These are phyloP conservation scores for Hortiboletus campestris DNA, from an alignment of 768 basidiomycete species.

Conservation along the genomic window DNA sequence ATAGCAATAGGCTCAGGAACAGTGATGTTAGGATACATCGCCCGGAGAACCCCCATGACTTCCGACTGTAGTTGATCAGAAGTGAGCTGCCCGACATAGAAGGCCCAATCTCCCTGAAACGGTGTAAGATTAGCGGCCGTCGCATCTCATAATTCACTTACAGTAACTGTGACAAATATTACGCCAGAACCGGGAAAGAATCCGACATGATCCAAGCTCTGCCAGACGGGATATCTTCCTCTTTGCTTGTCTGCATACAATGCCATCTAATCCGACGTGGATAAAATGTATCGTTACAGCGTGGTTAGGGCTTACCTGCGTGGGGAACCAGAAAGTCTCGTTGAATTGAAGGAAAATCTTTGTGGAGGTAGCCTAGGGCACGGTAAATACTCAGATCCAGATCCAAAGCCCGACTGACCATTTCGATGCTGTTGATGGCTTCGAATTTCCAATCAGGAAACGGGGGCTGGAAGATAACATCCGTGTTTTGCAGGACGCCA, in stretches of 20 bases:
- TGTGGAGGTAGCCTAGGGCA: constrained; percentile 51
- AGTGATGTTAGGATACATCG: constrained; percentile 55
- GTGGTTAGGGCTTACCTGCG: constrained; percentile 30
- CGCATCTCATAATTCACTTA: background rate
- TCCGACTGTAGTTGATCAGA: constrained; percentile 48
- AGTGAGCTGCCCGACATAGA: constrained; percentile 54
- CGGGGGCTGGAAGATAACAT: constrained; percentile 52
- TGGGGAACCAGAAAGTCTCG: constrained; percentile 57
- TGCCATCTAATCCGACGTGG: constrained; percentile 30
- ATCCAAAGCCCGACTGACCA: constrained; percentile 38
- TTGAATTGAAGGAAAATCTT: constrained; percentile 69
- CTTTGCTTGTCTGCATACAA: constrained; percentile 57
- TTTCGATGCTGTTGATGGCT: constrained; percentile 58
- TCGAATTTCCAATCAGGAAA: constrained; percentile 61
- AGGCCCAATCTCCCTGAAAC: constrained; percentile 56
- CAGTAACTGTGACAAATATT: constrained; percentile 28
- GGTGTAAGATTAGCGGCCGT: background rate
- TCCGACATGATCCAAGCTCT: constrained; percentile 53
- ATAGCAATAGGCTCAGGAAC: constrained; percentile 59
- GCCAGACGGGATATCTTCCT: constrained; percentile 68
- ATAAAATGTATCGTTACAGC: background rate
- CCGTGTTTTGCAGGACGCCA: constrained; percentile 63
- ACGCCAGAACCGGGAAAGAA: constrained; percentile 64
- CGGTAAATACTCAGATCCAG: background rate
- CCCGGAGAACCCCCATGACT: constrained; percentile 52